These are phyloP conservation scores for Podospora bellae-mahoneyi DNA, from an alignment of 495 filamentous ascomycete genomes.

Conservation along the genomic window DNA sequence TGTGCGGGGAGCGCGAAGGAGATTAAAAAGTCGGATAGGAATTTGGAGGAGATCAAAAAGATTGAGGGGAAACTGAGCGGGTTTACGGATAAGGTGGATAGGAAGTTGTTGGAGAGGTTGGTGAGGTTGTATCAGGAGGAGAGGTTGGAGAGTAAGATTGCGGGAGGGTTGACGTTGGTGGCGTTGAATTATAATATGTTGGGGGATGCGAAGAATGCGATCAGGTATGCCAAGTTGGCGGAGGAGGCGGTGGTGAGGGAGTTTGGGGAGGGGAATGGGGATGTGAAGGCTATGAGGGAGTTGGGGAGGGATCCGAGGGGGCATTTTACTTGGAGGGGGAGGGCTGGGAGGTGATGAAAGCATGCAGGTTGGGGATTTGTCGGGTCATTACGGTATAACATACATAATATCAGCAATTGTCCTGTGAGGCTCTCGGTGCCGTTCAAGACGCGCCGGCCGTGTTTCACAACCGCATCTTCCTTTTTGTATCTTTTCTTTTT, in stretches of 20 bases:
- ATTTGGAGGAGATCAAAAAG: constrained; percentile 25
- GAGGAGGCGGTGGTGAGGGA: constrained; percentile 31
- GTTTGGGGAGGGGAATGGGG: constrained; percentile 21
- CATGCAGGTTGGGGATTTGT: background rate
- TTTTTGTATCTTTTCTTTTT: no score
- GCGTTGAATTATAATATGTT: constrained; percentile 35
- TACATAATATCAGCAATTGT: no score
- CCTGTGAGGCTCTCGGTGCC: no score
- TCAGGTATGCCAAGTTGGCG: constrained; percentile 26
- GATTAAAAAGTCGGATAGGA: constrained; percentile 23
- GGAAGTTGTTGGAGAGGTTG: constrained; percentile 24
- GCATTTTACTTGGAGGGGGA: constrained; percentile 27
- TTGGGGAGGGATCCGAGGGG: constrained; percentile 19
- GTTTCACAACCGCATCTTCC: no score
- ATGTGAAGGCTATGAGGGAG: constrained; percentile 25
- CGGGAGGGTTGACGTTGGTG: constrained; percentile 29
- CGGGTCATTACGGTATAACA: no score
- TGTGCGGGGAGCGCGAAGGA: constrained; percentile 12
- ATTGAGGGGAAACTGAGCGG: constrained; percentile 27
- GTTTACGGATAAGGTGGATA: constrained; percentile 9
- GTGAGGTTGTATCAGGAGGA: constrained; percentile 29
- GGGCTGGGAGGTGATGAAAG: constrained; percentile 8
- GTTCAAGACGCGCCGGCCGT: no score
- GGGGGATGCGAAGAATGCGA: constrained; percentile 24
- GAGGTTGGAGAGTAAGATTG: constrained; percentile 25